A percentile compares a stretch with the other conserved stretches of the same genome.
Evolutionary conservation across 768 basidiomycete genomes (phyloP).

Genomic region (Tulasnella calospora): DNA sequence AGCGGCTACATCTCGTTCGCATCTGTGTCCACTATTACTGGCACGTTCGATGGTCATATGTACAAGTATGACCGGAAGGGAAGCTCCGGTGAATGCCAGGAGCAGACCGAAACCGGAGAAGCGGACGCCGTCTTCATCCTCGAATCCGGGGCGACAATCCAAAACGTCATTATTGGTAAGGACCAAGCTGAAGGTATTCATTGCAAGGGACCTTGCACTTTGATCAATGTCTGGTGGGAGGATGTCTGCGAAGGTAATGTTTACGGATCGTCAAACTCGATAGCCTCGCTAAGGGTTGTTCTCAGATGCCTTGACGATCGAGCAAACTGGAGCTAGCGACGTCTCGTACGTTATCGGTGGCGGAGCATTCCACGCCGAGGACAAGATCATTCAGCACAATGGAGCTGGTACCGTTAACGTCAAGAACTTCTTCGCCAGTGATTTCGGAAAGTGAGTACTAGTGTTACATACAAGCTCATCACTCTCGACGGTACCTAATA

Average conservation of each 20-base stretch:
- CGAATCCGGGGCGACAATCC: not conserved
- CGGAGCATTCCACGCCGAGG: constrained; percentile 21
- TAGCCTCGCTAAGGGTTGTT: not conserved
- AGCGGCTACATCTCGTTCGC: constrained; percentile 20
- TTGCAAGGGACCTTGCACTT: constrained; percentile 20
- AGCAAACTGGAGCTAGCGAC: constrained; percentile 10
- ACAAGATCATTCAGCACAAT: constrained; percentile 28
- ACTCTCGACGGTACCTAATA: not conserved
- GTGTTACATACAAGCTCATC: too few species aligned
- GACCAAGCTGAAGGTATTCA: constrained; percentile 18
- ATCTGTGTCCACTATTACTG: constrained; percentile 17
- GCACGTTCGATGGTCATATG: constrained; percentile 25
- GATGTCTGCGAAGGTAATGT: constrained; percentile 16
- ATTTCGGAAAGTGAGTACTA: constrained; percentile 11
- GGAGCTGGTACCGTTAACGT: not conserved
- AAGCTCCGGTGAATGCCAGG: not conserved
- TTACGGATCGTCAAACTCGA: not conserved
- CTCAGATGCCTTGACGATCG: not conserved
- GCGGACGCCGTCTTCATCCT: not conserved
- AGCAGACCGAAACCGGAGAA: not conserved
- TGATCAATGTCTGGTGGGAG: constrained; percentile 16
- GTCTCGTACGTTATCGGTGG: constrained; percentile 23
- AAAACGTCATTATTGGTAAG: constrained; percentile 10
- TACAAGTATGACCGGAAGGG: constrained; percentile 13
- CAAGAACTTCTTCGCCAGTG: constrained; percentile 12